A percentile compares a stretch with the other conserved stretches of the same genome.
phyloP scores from a whole-genome alignment of 1,139 yeast genomes.

The Scheffersomyces cryptocercus region DNA sequence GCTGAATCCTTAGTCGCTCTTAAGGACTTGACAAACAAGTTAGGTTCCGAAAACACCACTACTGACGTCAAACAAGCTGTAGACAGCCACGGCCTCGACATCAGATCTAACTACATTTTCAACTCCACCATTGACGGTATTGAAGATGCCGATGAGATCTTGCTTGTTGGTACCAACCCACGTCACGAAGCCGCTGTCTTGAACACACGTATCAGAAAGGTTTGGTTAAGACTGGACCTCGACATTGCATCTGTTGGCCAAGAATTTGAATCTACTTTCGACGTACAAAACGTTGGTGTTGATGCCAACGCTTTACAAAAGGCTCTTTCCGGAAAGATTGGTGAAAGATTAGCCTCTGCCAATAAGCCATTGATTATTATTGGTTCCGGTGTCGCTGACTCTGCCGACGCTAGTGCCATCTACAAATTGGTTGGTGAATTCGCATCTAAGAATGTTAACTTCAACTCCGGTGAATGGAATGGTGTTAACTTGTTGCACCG shows the following conservation, averaged over 20 bases:
- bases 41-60: constrained; percentile 81
- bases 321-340: constrained; percentile 70
- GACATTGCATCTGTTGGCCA: constrained; percentile 75
- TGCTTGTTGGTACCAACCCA: constrained; percentile 83
- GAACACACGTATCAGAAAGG: constrained; percentile 79
- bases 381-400: constrained; percentile 79
- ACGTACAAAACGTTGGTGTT: constrained; percentile 63
- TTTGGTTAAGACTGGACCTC: constrained; percentile 71
- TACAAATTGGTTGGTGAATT: constrained; percentile 65
- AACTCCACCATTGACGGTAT: constrained; percentile 79
- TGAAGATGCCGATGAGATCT: constrained; percentile 79
- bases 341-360: constrained; percentile 67
- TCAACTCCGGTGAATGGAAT: constrained; percentile 76
- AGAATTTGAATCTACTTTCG: constrained; percentile 75
- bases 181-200: constrained; percentile 90
- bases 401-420: constrained; percentile 63
- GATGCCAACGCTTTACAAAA: constrained; percentile 56
- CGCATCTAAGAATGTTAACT: constrained; percentile 57
- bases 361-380: constrained; percentile 76
- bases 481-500: constrained; percentile 82
- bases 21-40: constrained; percentile 74
- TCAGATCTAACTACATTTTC: constrained; percentile 79
- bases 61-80: constrained; percentile 67
- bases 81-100: constrained; percentile 68
- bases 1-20: constrained; percentile 82